Evolutionary conservation across 2,329 filamentous ascomycete genomes (phyloP).

Genomic region (Microdochium nivale): DNA sequence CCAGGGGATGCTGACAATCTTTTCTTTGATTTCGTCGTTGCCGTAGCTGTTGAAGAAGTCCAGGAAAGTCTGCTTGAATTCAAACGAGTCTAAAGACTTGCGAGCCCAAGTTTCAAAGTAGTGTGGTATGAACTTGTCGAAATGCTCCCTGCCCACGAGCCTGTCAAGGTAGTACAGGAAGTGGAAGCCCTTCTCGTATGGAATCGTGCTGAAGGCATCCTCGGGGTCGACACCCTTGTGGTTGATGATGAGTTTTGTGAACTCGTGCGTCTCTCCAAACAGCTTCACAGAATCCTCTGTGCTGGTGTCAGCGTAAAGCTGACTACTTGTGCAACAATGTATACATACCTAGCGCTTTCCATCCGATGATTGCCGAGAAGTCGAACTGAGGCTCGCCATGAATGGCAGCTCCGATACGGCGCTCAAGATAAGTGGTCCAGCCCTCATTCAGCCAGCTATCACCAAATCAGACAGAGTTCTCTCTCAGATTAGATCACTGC

Average conservation of each 20-base stretch:
- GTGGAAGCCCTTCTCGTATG: constrained; percentile 95
- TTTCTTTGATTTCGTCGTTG: constrained; percentile 54
- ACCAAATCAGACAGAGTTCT: constrained; percentile 2
- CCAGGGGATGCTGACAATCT: constrained; percentile 75
- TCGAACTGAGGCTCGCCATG: constrained; percentile 82
- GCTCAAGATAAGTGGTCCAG: constrained; percentile 93
- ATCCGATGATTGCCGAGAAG: constrained; percentile 93
- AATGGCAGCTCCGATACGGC: constrained; percentile 66
- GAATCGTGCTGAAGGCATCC: constrained; percentile 85
- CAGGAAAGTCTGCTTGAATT: constrained; percentile 84
- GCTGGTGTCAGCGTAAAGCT: background rate
- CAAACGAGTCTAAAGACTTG: constrained; percentile 85
- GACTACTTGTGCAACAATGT: background rate
- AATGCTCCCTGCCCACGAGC: constrained; percentile 74
- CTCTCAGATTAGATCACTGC: background rate
- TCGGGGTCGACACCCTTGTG: constrained; percentile 90
- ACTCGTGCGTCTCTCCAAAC: constrained; percentile 79
- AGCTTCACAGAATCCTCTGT: constrained; percentile 66
- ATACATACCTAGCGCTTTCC: constrained; percentile 65
- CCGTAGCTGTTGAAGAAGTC: constrained; percentile 66
- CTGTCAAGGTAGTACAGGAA: constrained; percentile 89
- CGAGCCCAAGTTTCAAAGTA: constrained; percentile 82
- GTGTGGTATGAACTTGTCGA: constrained; percentile 91
- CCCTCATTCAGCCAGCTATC: constrained; percentile 63
- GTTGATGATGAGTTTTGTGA: constrained; percentile 82